Evolutionary conservation across 805 yeast species (phyloP), one percentile per base, ranked within the genome.

Genomic region (Lachancea fermentati): DNA sequence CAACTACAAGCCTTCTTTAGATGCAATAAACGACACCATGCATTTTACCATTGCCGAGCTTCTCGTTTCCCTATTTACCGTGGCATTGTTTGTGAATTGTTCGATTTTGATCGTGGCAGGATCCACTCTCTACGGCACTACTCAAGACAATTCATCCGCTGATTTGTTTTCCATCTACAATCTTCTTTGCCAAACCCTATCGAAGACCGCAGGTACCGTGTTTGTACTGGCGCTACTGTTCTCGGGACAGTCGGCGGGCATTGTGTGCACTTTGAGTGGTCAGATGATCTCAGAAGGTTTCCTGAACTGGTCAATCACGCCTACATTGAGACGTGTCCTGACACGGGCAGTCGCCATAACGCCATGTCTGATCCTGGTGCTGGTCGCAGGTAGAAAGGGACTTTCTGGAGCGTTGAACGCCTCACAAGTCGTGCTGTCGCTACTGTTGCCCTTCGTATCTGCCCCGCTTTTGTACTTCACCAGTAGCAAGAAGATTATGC

Each of bases 231-330:
- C 96, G 1, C 70, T 89, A 51, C 65, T 89, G 32, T 81, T 85
- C 44, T 81, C 91, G 30, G 97, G 97, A 9, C 88, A 88, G 55
- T 79, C 89, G 59, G 96, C 96, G 1, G 97, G 96, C 28, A 85
- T 91, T 24, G 95, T 88, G n/a, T 87, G 95, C 58, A 88, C 97
- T 0, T 69, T 88, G 46, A 88, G 96, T 6, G 95, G 96, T 13
- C 97, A 88, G 60, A 86, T 87, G 86, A 93, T 88, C 8, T 80
- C 86, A 57, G 97, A 88, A 62, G 97, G 97, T 2, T 89, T 87
- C 54, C 69, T 85, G 32, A 73, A 75, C 48, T 85, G 95, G 85
- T 68, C 82, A 6, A 70, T 88, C 37, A 77, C 87, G 12, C 96
- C 96, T 4, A 85, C 85, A 38, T 63, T 84, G 8, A 73, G 95